Base-by-base conservation (phyloP, 2,329 filamentous ascomycete genomes). In the Botrytis galanthina region DNA sequence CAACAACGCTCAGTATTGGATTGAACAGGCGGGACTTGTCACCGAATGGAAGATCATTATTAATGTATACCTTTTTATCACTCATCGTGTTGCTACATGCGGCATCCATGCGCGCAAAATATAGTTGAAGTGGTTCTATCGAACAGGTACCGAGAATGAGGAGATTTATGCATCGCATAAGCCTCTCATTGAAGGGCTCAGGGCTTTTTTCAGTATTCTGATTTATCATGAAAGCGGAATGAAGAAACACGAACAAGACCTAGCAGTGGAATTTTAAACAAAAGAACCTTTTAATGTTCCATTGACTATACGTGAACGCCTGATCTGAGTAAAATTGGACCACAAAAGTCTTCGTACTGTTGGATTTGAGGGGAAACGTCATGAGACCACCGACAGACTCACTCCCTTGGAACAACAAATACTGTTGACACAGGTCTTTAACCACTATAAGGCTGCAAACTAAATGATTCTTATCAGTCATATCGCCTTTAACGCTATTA, bases 221-320 rank as follows among this genome's bases (percentile, higher is more conserved):
- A 42, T 18, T 12, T 59, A 37, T 20, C 42, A 44, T 54, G 20
- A 59, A 42, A 35, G n/a, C 14, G 14, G 6, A 10, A 44, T 35
- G 3, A 44, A 3, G 2, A 29, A 39, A 0, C 5, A 22, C n/a
- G 8, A 16, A 29, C 4, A 20, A 12, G 5, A 20, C 8, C 1
- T 39, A 20, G 1, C 5, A 1, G 8, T 4, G 35, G 14, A 29
- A 3, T 35, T 12, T 14, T n/a, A n/a, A 20, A 16, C 8, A 0
- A 39, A 22, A 16, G 18, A 14, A 35, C 14, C 3, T 29, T 39
- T 4, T 9, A 3, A 54, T 20, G 10, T 51, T 14, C 16, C 16
- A 35, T 32, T n/a, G 22, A 35, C 32, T 5, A 26, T 70, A 8
- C 42, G 32, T 6, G 51, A n/a, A 44, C 42, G 6, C 32, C 59